Conservation (phyloP, 768 basidiomycete genomes). For the Trichaptum fuscoviolaceum region DNA sequence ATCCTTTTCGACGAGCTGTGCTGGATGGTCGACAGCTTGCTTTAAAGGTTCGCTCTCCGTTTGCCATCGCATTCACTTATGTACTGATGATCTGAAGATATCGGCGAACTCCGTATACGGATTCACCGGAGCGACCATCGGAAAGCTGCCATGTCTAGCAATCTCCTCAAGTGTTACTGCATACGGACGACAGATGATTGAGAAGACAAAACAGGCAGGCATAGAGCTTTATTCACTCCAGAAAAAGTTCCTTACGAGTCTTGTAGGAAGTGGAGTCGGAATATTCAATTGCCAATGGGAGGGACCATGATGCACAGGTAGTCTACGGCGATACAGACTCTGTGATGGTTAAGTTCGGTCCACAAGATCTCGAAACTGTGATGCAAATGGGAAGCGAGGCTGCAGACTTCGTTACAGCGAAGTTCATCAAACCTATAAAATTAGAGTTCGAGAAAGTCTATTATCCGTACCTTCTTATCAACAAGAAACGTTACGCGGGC, state of each 20-base stretch:
- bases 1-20: slow-evolving; percentile 96
- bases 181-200: slow-evolving; percentile 99
- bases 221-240: not conserved
- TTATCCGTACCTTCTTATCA: slow-evolving; percentile 96
- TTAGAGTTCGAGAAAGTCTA: slow-evolving; percentile 99
- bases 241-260: not conserved
- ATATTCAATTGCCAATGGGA: slow-evolving; percentile 81
- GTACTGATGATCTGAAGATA: slow-evolving; percentile 48
- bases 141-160: slow-evolving; percentile 90
- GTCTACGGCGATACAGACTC: slow-evolving; percentile 99
- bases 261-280: slow-evolving; percentile 81
- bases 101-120: slow-evolving; percentile 99
- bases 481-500: slow-evolving; percentile 97
- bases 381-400: slow-evolving; percentile 94
- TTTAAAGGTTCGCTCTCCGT: slow-evolving; percentile 59
- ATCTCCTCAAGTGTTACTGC: slow-evolving; percentile 96
- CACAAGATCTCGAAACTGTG: slow-evolving; percentile 75
- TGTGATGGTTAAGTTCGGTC: slow-evolving; percentile 97
- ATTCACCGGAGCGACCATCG: slow-evolving; percentile 96
- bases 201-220: slow-evolving; percentile 84
- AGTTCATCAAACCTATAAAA: slow-evolving; percentile 95
- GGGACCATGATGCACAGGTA: slow-evolving; percentile 82
- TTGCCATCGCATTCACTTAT: not conserved
- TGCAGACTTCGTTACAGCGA: slow-evolving; percentile 82
- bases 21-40: slow-evolving; percentile 96